Base-by-base conservation (phyloP, 208 protist species). In the Kentomonas sorsogonicus region DNA sequence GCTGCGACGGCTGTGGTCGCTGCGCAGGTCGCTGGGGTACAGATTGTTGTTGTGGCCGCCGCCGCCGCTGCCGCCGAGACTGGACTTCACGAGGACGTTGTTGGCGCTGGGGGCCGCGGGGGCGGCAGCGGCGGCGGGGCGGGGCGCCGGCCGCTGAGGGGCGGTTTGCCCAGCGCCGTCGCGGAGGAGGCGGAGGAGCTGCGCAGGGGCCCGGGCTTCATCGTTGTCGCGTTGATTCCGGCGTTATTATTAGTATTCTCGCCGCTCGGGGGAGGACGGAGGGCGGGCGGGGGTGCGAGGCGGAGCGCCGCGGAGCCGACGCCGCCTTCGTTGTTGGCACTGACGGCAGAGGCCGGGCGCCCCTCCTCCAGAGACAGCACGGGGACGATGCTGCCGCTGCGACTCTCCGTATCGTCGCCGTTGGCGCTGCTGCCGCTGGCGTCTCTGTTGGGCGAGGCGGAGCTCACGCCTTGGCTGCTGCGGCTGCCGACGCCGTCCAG, bases 81-180 rank as follows among this genome's bases (percentile, higher is more conserved):
- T 59, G 46, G 51, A 64, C 33, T 60, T 63, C 45, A 33, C 31
- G 16, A 38, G 34, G 23, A 52, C 23, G 39, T 30, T 31, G 10
- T 23, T 13, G 22, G 53, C 41, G 11, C 56, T 9, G 5, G 52
- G 11, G 39, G 39, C 51, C 1, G 34, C 43, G 26, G 56, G 31
- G 5, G 63, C 38, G 16, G 48, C 45, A 13, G 45, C 15, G 50
- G 46, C 7, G 58, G 59, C 39, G 55, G 60, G 22, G 36, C 55
- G 9, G 47, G 63, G 11, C 69, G 61, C 4, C 74, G 74, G 0
- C 66, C 67, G 47, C 78, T 81, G 45, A 85, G 70, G 27, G 78
- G 78, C 6, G 78, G 78, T 36, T 80, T 79, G 46, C 78, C 78
- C 9, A 74, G 63, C 62, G 65, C 70, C 23, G 47, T 53, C n/a